A percentile compares a stretch with the other conserved stretches of the same genome.
Evolutionary conservation across 2,329 filamentous ascomycete genomes (phyloP).

Genomic region (Sarocladium oryzae): DNA sequence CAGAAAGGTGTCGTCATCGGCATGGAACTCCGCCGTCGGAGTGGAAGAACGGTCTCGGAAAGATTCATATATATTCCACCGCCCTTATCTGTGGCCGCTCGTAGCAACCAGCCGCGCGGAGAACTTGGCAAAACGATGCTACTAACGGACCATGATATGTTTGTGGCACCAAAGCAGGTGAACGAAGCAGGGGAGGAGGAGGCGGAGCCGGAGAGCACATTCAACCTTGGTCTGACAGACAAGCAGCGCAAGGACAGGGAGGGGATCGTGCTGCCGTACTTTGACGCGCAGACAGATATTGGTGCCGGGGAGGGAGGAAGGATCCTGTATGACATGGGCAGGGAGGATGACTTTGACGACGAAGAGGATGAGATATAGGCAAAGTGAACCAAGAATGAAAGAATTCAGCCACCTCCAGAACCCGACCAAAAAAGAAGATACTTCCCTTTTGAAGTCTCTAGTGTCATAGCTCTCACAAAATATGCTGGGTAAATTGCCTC

Average conservation of each 20-base stretch:
- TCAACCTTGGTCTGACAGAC: constrained; percentile 80
- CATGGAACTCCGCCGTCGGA: constrained; percentile 81
- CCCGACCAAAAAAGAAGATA: too few species aligned
- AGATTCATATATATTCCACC: constrained; percentile 44
- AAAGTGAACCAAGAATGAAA: too few species aligned
- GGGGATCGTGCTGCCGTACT: constrained; percentile 88
- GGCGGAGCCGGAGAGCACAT: constrained; percentile 65
- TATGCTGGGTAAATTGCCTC: too few species aligned
- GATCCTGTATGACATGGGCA: constrained; percentile 94
- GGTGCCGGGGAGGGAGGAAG: constrained; percentile 79
- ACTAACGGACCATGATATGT: constrained; percentile 71
- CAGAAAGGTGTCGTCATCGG: constrained; percentile 60
- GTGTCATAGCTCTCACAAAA: too few species aligned
- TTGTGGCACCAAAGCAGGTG: constrained; percentile 38
- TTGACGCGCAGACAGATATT: constrained; percentile 83
- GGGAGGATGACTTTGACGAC: constrained; percentile 94
- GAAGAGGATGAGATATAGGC: constrained; percentile 85
- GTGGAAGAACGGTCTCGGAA: constrained; percentile 71
- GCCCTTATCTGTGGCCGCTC: constrained; percentile 1
- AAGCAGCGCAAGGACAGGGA: constrained; percentile 83
- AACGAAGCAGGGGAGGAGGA: constrained; percentile 30
- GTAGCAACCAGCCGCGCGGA: constrained; percentile 12
- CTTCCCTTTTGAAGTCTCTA: too few species aligned
- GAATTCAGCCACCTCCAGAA: too few species aligned
- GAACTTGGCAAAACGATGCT: constrained; percentile 41